Evolutionary conservation across 495 filamentous ascomycete species (phyloP).

Genomic region (Annulohypoxylon moriforme): DNA sequence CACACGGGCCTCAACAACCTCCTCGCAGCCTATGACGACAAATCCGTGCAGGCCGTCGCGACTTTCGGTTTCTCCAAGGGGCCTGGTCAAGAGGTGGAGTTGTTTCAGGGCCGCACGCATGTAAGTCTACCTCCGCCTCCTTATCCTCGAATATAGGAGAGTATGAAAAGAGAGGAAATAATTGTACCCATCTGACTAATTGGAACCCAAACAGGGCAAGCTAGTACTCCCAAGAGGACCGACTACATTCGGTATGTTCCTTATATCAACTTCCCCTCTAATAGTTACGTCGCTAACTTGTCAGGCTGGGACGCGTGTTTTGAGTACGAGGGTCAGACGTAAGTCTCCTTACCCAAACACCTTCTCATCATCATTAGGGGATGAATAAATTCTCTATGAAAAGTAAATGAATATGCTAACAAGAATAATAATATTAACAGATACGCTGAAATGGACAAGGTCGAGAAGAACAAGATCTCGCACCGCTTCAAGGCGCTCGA

Average conservation of each 20-base stretch:
- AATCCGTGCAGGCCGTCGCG: constrained; percentile 90
- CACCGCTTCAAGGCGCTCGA: constrained; percentile 87
- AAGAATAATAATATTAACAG: constrained; percentile 44
- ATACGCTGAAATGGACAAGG: constrained; percentile 95
- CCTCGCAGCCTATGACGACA: constrained; percentile 88
- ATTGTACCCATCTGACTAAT: not conserved
- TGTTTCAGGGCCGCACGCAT: constrained; percentile 89
- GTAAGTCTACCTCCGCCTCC: constrained; percentile 42
- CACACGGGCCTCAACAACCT: constrained; percentile 90
- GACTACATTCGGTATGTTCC: constrained; percentile 77
- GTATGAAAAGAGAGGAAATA: not conserved
- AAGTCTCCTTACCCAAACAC: constrained; percentile 45
- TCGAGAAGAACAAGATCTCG: constrained; percentile 90
- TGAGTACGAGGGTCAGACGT: constrained; percentile 93
- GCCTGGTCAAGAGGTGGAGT: constrained; percentile 82
- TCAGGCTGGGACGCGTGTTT: constrained; percentile 96
- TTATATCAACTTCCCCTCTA: constrained; percentile 20
- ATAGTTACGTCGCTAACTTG: constrained; percentile 8
- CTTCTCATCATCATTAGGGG: not conserved
- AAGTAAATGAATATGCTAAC: constrained; percentile 5
- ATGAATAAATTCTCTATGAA: not conserved
- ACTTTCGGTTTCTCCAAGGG: constrained; percentile 93
- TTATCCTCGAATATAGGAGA: not conserved
- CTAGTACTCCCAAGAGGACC: constrained; percentile 82
- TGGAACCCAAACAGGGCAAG: constrained; percentile 64